Percentiles rank a stretch among this genome's conserved stretches.
Evolutionary conservation across 441 rosid species (phyloP).

Genomic region (Populus hybrid): DNA sequence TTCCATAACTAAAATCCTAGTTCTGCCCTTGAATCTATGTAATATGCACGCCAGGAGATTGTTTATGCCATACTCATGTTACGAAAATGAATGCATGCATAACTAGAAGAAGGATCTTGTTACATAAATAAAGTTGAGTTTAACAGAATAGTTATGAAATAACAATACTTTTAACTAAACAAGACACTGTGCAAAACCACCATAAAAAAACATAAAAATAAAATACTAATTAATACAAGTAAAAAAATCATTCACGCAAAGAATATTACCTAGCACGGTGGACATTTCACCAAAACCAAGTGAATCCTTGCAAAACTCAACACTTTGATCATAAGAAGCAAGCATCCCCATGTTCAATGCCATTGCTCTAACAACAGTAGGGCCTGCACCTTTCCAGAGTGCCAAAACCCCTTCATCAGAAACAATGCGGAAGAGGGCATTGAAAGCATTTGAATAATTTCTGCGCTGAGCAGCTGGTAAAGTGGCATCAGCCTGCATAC

Average conservation of each 20-base stretch:
- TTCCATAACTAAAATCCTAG: not conserved
- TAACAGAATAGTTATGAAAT: not conserved
- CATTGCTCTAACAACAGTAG: conserved; percentile 96
- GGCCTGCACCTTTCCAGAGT: conserved; percentile 99
- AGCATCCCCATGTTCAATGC: conserved; percentile 99
- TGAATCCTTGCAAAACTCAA: conserved; percentile 77
- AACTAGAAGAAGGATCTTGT: not conserved
- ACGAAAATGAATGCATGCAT: too few species aligned
- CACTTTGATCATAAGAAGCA: conserved; percentile 96
- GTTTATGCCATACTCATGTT: too few species aligned
- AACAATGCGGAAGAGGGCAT: conserved; percentile 77
- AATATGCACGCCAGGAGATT: too few species aligned
- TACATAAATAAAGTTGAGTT: not conserved
- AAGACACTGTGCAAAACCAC: too few species aligned
- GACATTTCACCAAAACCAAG: conserved; percentile 72
- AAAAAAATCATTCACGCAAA: not conserved
- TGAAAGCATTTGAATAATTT: conserved; percentile 82
- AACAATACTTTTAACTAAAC: not conserved
- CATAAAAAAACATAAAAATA: too few species aligned
- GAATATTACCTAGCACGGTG: conserved; percentile 63
- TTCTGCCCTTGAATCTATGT: too few species aligned
- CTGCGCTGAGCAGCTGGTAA: conserved; percentile 90
- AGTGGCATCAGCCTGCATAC: conserved; percentile 99
- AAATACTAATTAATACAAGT: not conserved
- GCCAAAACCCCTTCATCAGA: conserved; percentile 92